Evolutionary conservation across 345 rosid species (phyloP), one percentile per base, ranked within the genome.

Genomic region (Heritiera fomes): DNA sequence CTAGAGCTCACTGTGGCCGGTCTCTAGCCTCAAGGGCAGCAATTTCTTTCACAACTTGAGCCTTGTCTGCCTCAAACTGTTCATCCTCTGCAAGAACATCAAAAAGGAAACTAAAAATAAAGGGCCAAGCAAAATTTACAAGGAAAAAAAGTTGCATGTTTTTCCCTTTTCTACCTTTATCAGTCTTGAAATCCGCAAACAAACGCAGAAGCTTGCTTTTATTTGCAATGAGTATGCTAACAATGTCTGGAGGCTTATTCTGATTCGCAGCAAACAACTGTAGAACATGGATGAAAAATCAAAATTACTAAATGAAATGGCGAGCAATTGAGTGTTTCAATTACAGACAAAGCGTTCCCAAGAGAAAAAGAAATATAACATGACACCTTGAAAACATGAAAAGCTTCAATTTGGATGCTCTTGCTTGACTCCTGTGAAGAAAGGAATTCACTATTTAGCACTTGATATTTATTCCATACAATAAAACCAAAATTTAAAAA

Each of bases 371-470:
- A 55, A 55, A 73, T 56, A 17, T 3, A 18, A 53, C 5, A 66
- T 9, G 12, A 8, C 74, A 94, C 99, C 99, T 96, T 96, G 85
- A 96, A 96, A 73, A 96, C 98, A 76, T 96, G 99, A 85, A 96
- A 96, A 52, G 99, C 99, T 87, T 96, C 99, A 56, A 89, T 86
- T 84, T 97, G 99, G 86, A 97, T 97, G 82, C 92, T 94, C 89
- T 94, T 96, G 85, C 99, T 96, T 18, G 97, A 85, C 78, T 96
- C 99, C 99, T 96, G 92, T 53, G 77, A 78, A 65, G 15, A 75
- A 75, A 78, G 9, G 1, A 75, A 62, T 55, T 60, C 34, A 50
- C 13, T 23, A 52, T 56, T 73, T 73, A 73, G 47, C 14, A 2
- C 8, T 32, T 72, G 8, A 1, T 34, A 18, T 5, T 50, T 45